Conservation (phyloP, 495 filamentous ascomycete species). For the Penicillium samsonianum region DNA sequence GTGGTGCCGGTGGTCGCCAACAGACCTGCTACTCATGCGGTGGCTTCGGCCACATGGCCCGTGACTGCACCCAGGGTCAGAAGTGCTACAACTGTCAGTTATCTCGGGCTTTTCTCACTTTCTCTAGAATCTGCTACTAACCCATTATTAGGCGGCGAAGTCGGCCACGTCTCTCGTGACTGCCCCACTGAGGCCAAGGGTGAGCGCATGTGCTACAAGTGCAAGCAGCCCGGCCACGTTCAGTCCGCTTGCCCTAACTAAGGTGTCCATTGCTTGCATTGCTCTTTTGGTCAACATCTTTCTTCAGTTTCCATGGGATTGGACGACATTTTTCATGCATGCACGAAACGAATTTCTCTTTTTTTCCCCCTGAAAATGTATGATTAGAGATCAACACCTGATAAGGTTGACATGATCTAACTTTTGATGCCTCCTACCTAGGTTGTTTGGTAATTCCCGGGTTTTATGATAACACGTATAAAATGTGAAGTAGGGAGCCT, state of each 20-base stretch:
- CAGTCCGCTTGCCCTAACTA: constrained; percentile 88
- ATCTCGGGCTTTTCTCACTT: neutral
- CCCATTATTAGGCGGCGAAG: constrained; percentile 64
- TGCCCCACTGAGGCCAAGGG: constrained; percentile 85
- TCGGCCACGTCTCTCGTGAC: constrained; percentile 91
- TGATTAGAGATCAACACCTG: constrained; percentile 18
- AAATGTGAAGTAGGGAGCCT: constrained; percentile 7
- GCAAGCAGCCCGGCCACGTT: constrained; percentile 97
- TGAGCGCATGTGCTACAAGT: constrained; percentile 98
- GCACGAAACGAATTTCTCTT: constrained; percentile 20
- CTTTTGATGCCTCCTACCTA: constrained; percentile 7
- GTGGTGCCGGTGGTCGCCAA: constrained; percentile 10
- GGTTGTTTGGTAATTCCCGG: constrained; percentile 7
- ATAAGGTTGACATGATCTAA: constrained; percentile 15
- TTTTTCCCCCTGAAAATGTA: constrained; percentile 14
- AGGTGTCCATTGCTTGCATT: constrained; percentile 16
- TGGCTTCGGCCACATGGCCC: constrained; percentile 93
- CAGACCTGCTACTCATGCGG: constrained; percentile 97
- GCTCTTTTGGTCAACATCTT: constrained; percentile 26
- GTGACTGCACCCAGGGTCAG: constrained; percentile 97
- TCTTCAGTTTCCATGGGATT: constrained; percentile 22
- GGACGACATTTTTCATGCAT: constrained; percentile 15
- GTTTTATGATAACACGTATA: constrained; percentile 7
- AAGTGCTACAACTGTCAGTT: constrained; percentile 98
- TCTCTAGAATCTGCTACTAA: constrained; percentile 8